Conservation (phyloP, 2,329 filamentous ascomycete genomes). For the Cytospora piceae region DNA sequence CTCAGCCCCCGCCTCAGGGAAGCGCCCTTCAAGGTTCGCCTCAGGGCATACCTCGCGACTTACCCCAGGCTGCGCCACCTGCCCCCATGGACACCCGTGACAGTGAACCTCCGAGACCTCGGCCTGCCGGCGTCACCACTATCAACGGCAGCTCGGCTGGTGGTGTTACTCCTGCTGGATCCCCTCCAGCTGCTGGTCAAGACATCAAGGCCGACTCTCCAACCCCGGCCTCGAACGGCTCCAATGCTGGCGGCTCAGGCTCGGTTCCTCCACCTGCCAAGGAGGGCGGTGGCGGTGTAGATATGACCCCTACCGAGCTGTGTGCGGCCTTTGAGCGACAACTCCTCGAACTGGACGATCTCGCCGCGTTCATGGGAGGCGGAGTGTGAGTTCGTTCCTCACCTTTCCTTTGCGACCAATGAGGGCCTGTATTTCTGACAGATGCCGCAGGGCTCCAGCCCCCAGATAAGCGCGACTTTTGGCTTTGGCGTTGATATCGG, state of each 20-base stretch:
- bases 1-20: conserved; percentile 33
- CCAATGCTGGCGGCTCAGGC: conserved; percentile 32
- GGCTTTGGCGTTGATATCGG: conserved; percentile 15
- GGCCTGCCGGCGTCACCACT: conserved; percentile 59
- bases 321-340: conserved; percentile 64
- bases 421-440: conserved; percentile 25
- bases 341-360: conserved; percentile 62
- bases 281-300: conserved; percentile 38
- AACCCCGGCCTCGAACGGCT: conserved; percentile 36
- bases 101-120: conserved; percentile 56
- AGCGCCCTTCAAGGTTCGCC: conserved; percentile 33
- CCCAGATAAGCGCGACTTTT: conserved; percentile 23
- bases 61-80: conserved; percentile 23
- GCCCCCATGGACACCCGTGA: conserved; percentile 46
- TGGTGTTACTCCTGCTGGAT: conserved; percentile 51
- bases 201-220: conserved; percentile 39
- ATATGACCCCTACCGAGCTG: conserved; percentile 63
- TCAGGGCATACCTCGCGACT: conserved; percentile 35
- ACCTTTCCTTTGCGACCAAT: conserved; percentile 20
- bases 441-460: conserved; percentile 27
- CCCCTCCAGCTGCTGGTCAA: conserved; percentile 40
- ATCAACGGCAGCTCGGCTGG: conserved; percentile 61
- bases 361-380: conserved; percentile 66
- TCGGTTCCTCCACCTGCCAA: conserved; percentile 27
- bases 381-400: conserved; percentile 50